Base-by-base conservation (phyloP, 495 filamentous ascomycete genomes). In the Penicillium manginii region DNA sequence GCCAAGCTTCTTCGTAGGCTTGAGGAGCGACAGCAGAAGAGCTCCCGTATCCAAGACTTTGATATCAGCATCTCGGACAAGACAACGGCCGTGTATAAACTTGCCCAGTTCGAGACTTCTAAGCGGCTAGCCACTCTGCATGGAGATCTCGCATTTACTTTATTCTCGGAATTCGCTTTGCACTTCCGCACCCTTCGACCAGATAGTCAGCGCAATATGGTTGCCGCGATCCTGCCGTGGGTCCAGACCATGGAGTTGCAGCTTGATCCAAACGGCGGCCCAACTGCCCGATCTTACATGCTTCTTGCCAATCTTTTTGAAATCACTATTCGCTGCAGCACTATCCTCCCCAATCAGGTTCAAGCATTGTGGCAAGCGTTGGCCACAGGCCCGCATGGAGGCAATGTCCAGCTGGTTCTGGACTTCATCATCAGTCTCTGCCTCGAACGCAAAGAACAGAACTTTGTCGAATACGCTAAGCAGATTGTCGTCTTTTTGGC, bases 51-150 rank as follows among this genome's bases (percentile, higher is more conserved):
- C 32, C 92, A 96, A 66, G 96, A 98, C 70, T 96, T 96, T 50
- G 96, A 98, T 64, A 97, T 98, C 63, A 97, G 93, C 69, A 93
- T 98, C 45, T 93, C 94, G 2, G 96, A 98, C 74, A 96, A 97
- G 75, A 98, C 94, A 0, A 96, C 93, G 56, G 94, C 94, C 1
- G 93, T 98, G 2, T 98, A 97, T 73, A 98, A 97, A 73, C 82
- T 93, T 17, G 94, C 94, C 4, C 96, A 98, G 63, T 98, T 97
- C 60, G 94, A 98, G 64, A 93, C 93, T 9, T 98, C 96, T 0
- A 92, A 92, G 61, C 77, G 91, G 46, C 80, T 98, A n/a, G 88
- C 94, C 4, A 90, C 88, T 64, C 88, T 93, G 58, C 91, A 98
- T 69, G 82, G 88, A 0, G 91, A 97, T 58, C 75, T 96, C 48